Percentiles rank a stretch among this genome's conserved stretches.
phyloP scores from a whole-genome alignment of 768 basidiomycete genomes.

The Mycena vulgaris region DNA sequence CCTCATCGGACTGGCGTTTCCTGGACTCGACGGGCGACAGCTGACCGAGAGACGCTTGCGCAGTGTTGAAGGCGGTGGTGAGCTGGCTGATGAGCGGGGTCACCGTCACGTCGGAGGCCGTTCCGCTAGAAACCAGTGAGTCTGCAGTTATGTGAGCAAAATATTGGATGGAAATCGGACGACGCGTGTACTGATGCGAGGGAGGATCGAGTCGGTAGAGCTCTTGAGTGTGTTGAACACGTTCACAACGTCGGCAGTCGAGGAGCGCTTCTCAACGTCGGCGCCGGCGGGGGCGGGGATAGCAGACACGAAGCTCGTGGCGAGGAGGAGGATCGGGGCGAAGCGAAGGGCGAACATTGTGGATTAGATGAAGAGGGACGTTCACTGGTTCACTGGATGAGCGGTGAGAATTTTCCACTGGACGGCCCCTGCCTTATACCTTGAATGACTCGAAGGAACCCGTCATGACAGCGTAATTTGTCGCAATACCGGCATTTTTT shows the following conservation, averaged over 20 bases:
- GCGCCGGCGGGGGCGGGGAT: constrained; percentile 23
- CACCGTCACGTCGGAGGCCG: too few relatives aligned
- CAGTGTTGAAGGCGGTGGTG: too few relatives aligned
- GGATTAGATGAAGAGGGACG: not conserved
- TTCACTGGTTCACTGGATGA: not conserved
- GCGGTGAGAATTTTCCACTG: not conserved
- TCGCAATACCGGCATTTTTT: too few relatives aligned
- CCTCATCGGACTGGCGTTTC: constrained; percentile 45
- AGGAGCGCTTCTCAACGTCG: constrained; percentile 20
- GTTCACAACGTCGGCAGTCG: constrained; percentile 39
- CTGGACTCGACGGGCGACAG: not conserved
- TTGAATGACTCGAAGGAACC: too few relatives aligned
- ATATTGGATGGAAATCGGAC: too few relatives aligned
- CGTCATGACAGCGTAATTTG: too few relatives aligned
- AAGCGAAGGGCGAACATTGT: constrained; percentile 38
- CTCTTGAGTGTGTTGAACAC: constrained; percentile 41
- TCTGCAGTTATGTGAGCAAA: too few relatives aligned
- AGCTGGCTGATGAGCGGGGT: too few relatives aligned
- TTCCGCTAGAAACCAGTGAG: too few relatives aligned
- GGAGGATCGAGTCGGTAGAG: constrained; percentile 38
- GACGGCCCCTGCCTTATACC: too few relatives aligned
- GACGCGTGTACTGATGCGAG: constrained; percentile 37
- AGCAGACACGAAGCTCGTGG: constrained; percentile 33
- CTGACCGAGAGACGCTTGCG: too few relatives aligned
- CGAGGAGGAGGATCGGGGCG: constrained; percentile 20